Base-by-base conservation (phyloP, 2,329 filamentous ascomycete species). In the Stachybotrys chlorohalonatus region DNA sequence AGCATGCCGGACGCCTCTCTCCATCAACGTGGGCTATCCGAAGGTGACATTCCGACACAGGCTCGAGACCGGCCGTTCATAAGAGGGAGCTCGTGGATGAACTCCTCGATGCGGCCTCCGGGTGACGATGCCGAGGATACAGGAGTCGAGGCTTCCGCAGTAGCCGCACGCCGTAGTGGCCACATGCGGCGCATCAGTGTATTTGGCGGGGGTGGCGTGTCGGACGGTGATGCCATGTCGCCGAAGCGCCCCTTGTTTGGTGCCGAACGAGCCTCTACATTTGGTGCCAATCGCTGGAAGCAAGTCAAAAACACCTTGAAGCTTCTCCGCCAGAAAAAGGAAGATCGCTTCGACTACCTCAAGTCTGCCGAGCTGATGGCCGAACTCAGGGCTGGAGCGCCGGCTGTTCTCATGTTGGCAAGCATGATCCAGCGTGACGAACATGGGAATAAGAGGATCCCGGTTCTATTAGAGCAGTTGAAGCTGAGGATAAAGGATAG, bases 381-480 rank as follows among this genome's bases (percentile, higher is more conserved):
- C 1, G 94, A 99, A 70, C 76, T 99, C 45, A 83, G 94, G 51
- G 95, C 94, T 48, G 94, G 91, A 53, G 90, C 92, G 1, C 94
- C 94, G 4, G 94, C 94, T 30, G 94, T 93, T 17, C 76, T 99
- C 56, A 95, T 99, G 71, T 76, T 99, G 53, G 94, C 94, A 7
- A 96, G 92, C 66, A 96, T 97, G 89, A 94, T 97, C 63, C 94
- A 97, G 72, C 83, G 94, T 55, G 94, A 99, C 63, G 94, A 99
- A 70, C 90, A 96, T 63, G 91, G 93, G 51, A 94, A 95, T 71
- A 94, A 90, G 72, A 85, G 92, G 56, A 96, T 99, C 55, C 94
- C 94, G 0, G 91, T 99, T 53, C 81, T 99, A 4, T 80, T 99
- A 7, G 94, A 99, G 70, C 94, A 99, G 73, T 79, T 99, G 56